Conservation (phyloP, 176 grass and related monocot genomes). For the Pontederia crassipes region DNA sequence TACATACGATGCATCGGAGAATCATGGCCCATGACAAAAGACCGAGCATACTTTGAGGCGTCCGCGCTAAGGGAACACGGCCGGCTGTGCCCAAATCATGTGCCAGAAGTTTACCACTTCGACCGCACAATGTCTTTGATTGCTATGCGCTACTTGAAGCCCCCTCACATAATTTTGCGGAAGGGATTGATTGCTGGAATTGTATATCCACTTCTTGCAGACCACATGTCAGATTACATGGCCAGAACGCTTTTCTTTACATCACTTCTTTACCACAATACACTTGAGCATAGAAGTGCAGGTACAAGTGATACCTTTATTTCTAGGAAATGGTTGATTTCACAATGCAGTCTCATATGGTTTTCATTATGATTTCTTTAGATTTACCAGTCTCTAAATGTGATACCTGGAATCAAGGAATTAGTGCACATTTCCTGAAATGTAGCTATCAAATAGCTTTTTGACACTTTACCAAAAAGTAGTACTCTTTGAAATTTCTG, state of each 20-base stretch:
- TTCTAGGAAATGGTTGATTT: neutral
- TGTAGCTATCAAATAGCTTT: no score
- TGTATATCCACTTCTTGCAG: constrained; percentile 67
- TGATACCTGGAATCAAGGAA: no score
- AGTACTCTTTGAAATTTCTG: no score
- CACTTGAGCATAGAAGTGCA: constrained; percentile 61
- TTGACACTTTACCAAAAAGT: no score
- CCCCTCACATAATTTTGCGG: constrained; percentile 82
- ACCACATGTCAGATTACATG: constrained; percentile 76
- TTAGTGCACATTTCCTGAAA: no score
- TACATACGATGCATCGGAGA: constrained; percentile 71
- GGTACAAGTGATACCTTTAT: constrained; percentile 26
- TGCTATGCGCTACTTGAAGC: constrained; percentile 77
- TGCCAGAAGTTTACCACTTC: constrained; percentile 92
- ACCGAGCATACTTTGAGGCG: constrained; percentile 87
- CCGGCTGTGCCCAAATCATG: constrained; percentile 58
- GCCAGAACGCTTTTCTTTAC: constrained; percentile 90
- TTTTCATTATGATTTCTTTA: no score
- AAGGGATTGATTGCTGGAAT: constrained; percentile 89
- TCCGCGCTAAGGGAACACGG: constrained; percentile 51
- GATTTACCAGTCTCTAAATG: no score
- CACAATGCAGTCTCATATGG: neutral
- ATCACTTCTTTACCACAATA: constrained; percentile 55
- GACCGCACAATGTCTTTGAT: constrained; percentile 74
- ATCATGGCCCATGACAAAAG: constrained; percentile 81